phyloP scores from a whole-genome alignment of 1,284 basidiomycete genomes.

The Ceratobasidium sp. region DNA sequence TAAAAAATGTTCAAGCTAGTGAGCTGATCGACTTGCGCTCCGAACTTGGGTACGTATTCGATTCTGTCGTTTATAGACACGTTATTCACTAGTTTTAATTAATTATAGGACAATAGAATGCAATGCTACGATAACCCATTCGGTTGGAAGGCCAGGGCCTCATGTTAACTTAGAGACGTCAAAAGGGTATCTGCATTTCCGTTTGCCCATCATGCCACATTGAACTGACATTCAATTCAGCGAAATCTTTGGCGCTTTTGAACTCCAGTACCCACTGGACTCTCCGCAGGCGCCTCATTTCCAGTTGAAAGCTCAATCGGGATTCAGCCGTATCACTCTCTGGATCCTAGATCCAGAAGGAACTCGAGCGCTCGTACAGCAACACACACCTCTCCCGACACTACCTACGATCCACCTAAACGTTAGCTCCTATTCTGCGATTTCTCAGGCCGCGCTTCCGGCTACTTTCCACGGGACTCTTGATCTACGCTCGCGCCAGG shows the following conservation, averaged over 20 bases:
- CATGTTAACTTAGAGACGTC: no score
- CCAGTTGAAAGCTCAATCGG: not conserved
- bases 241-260: not conserved
- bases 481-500: not conserved
- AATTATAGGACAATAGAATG: no score
- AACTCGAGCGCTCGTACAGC: not conserved
- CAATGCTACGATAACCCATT: no score
- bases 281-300: not conserved
- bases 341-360: slow-evolving; percentile 8
- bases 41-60: no score
- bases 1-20: no score
- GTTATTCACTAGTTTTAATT: no score
- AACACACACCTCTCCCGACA: not conserved
- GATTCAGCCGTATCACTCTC: not conserved
- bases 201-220: no score
- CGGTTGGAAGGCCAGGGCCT: no score
- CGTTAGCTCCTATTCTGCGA: not conserved
- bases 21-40: no score
- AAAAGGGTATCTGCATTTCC: no score
- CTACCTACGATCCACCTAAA: slow-evolving; percentile 14
- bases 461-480: slow-evolving; percentile 2
- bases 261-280: not conserved
- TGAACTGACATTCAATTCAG: no score
- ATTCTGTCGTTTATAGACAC: no score
- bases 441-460: not conserved